Evolutionary conservation across 495 filamentous ascomycete species (phyloP).

Genomic region (Penicillium alfredii): DNA sequence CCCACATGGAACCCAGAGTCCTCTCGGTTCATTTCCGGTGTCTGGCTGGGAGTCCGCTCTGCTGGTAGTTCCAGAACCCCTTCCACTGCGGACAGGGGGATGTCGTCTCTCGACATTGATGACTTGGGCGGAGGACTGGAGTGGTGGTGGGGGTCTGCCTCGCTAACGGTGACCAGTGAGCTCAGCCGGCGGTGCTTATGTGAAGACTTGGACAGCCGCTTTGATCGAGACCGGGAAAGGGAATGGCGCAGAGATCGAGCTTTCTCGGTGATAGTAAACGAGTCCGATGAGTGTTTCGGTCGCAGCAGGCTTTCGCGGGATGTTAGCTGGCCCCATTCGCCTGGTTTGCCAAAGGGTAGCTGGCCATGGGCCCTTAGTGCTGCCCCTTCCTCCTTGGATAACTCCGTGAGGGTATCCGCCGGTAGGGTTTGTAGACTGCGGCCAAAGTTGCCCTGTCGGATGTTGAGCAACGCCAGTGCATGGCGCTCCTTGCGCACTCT

Average conservation of each 20-base stretch:
- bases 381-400: constrained; percentile 31
- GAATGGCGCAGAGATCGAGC: constrained; percentile 29
- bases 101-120: constrained; percentile 25
- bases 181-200: constrained; percentile 20
- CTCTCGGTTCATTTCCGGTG: constrained; percentile 33
- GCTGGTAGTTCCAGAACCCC: constrained; percentile 37
- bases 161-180: constrained; percentile 29
- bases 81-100: constrained; percentile 36
- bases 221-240: constrained; percentile 26
- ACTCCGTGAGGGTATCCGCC: constrained; percentile 32
- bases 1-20: constrained; percentile 18
- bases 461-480: constrained; percentile 23
- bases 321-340: constrained; percentile 39
- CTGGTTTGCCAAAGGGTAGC: constrained; percentile 34
- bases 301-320: constrained; percentile 35
- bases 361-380: constrained; percentile 33
- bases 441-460: constrained; percentile 18
- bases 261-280: constrained; percentile 22
- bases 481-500: constrained; percentile 38
- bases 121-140: constrained; percentile 8
- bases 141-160: constrained; percentile 11
- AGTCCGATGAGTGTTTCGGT: constrained; percentile 20
- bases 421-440: constrained; percentile 24
- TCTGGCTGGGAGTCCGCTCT: constrained; percentile 36
- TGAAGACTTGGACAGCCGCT: constrained; percentile 19